These are phyloP conservation scores for Henckelia pumila DNA, from an alignment of 257 asterid species.

Conservation along the genomic window DNA sequence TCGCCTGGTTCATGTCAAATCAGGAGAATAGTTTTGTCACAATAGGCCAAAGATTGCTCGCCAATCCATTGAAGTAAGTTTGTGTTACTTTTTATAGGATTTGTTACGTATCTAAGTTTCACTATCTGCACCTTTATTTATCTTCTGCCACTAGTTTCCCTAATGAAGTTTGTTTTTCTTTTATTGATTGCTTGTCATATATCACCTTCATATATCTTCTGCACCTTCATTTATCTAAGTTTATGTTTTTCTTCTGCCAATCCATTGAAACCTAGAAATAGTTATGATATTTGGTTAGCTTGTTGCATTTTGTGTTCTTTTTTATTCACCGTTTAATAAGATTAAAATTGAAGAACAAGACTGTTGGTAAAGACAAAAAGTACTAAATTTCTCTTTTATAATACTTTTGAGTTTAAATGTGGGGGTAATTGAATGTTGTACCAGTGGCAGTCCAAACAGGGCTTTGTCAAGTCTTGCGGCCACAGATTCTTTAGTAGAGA, in stretches of 20 bases:
- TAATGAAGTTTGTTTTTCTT: constrained; percentile 1
- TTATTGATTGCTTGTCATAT: neutral
- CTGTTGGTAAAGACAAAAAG: neutral
- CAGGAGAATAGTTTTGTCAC: constrained; percentile 67
- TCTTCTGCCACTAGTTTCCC: constrained; percentile 14
- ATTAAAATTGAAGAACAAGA: neutral
- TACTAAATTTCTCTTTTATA: neutral
- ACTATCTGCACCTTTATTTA: constrained; percentile 9
- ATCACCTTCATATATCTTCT: too few relatives aligned
- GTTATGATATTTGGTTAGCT: neutral
- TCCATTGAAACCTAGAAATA: neutral
- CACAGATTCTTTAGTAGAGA: neutral
- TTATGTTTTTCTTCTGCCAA: too few relatives aligned
- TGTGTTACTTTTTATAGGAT: constrained; percentile 14
- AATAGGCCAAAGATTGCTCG: constrained; percentile 56
- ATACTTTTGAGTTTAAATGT: neutral
- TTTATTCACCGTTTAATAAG: neutral
- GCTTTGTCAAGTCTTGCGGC: neutral
- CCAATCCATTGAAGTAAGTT: constrained; percentile 86
- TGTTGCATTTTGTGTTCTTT: constrained; percentile 8
- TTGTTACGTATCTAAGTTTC: constrained; percentile 21
- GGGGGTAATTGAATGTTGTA: neutral
- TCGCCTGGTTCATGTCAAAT: constrained; percentile 68
- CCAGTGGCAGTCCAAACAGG: neutral
- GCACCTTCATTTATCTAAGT: too few relatives aligned